A percentile compares a stretch with the other conserved stretches of the same genome.
phyloP scores from a whole-genome alignment of 2,329 filamentous ascomycete species.

The Fusarium sp. region DNA sequence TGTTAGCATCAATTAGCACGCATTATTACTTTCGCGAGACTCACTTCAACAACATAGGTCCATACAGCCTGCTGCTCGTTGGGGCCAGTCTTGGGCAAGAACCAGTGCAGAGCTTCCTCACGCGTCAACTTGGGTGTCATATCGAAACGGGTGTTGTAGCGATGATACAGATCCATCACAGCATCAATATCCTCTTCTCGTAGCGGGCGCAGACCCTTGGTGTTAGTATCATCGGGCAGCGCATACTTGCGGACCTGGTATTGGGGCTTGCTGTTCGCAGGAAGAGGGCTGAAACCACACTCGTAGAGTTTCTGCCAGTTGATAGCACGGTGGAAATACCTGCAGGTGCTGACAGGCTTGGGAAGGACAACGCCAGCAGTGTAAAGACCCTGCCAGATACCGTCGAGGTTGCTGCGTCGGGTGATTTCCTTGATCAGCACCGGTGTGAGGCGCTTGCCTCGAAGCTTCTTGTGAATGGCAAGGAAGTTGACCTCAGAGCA shows the following conservation, averaged over 20 bases:
- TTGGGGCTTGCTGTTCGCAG: slow-evolving; percentile 82
- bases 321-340: slow-evolving; percentile 93
- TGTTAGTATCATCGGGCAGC: slow-evolving; percentile 79
- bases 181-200: slow-evolving; percentile 80
- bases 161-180: slow-evolving; percentile 78
- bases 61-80: slow-evolving; percentile 85
- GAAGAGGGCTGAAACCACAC: slow-evolving; percentile 91
- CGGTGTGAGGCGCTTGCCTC: slow-evolving; percentile 89
- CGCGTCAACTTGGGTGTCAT: slow-evolving; percentile 84
- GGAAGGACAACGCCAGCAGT: slow-evolving; percentile 93
- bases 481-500: slow-evolving; percentile 98
- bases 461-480: slow-evolving; percentile 97
- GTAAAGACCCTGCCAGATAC: slow-evolving; percentile 95
- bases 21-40: slow-evolving; percentile 11
- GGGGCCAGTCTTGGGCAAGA: slow-evolving; percentile 73
- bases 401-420: slow-evolving; percentile 85
- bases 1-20: not conserved
- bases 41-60: slow-evolving; percentile 89
- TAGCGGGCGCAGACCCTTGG: slow-evolving; percentile 83
- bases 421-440: slow-evolving; percentile 99
- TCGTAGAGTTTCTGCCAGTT: slow-evolving; percentile 98
- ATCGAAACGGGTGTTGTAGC: slow-evolving; percentile 84
- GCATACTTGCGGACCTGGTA: slow-evolving; percentile 89
- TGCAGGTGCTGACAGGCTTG: slow-evolving; percentile 89
- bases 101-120: slow-evolving; percentile 89